Percentiles rank a stretch among this genome's conserved stretches.
Evolutionary conservation across 1,284 basidiomycete species (phyloP).

Genomic region (Malassezia arunalokei): DNA sequence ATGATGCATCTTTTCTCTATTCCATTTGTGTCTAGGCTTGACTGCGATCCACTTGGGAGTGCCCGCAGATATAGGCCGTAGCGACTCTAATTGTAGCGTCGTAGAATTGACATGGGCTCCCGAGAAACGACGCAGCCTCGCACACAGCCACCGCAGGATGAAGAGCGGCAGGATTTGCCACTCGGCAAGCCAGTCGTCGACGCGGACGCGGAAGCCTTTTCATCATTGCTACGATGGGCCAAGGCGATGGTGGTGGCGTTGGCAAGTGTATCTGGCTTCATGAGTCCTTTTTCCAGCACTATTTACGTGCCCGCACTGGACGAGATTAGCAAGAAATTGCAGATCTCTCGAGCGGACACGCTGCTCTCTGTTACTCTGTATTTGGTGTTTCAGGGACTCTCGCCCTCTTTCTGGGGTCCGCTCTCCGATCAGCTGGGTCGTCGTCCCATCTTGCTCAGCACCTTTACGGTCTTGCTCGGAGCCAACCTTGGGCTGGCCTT

Average conservation of each 20-base stretch:
- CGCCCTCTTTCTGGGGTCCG: constrained; percentile 52
- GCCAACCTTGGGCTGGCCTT: constrained; percentile 55
- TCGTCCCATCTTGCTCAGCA: constrained; percentile 53
- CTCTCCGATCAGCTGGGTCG: constrained; percentile 54
- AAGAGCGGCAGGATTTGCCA: neutral
- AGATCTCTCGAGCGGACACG: constrained; percentile 58
- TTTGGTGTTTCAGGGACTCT: constrained; percentile 57
- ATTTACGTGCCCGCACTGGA: constrained; percentile 69
- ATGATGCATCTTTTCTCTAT: too few relatives aligned
- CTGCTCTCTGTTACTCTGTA: constrained; percentile 65
- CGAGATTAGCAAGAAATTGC: constrained; percentile 54
- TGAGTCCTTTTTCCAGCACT: constrained; percentile 46
- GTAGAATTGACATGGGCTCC: too few relatives aligned
- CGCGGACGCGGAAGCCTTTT: neutral
- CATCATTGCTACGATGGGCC: neutral
- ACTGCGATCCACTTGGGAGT: too few relatives aligned
- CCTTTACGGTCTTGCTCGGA: constrained; percentile 49
- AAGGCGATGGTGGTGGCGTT: neutral
- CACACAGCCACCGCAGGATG: neutral
- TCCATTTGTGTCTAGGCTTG: too few relatives aligned
- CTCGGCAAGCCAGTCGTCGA: neutral
- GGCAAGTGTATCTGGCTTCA: neutral
- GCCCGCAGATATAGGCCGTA: too few relatives aligned
- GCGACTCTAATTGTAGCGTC: too few relatives aligned
- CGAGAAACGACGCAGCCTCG: too few relatives aligned